Evolutionary conservation across 2,329 filamentous ascomycete species (phyloP).

Genomic region (Ascochyta lentis): DNA sequence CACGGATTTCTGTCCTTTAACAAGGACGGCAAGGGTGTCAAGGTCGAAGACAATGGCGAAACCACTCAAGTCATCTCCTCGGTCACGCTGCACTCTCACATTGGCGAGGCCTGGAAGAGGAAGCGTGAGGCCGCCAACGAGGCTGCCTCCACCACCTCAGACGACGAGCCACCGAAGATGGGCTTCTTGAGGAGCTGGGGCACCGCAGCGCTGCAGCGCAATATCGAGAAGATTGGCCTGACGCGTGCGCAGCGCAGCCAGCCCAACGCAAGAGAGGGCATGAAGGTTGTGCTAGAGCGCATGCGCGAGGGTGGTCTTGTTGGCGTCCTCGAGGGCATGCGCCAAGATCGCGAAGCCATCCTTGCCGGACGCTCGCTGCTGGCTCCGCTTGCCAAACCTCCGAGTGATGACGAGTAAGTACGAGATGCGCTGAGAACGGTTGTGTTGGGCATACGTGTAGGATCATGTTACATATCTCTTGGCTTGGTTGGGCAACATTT

Average conservation of each 20-base stretch:
- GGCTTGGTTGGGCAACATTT: constrained; percentile 27
- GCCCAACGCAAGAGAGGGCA: constrained; percentile 81
- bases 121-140: constrained; percentile 52
- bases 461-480: constrained; percentile 16
- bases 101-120: constrained; percentile 70
- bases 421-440: neutral
- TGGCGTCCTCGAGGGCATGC: constrained; percentile 74
- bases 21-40: constrained; percentile 26
- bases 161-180: constrained; percentile 57
- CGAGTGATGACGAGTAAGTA: constrained; percentile 26
- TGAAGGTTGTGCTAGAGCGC: constrained; percentile 80
- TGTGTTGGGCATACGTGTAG: neutral
- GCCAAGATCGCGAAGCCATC: constrained; percentile 61
- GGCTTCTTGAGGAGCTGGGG: constrained; percentile 70
- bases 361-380: constrained; percentile 33
- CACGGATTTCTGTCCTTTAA: constrained; percentile 43
- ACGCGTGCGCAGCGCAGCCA: constrained; percentile 79
- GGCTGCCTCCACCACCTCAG: constrained; percentile 37
- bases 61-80: constrained; percentile 74
- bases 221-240: constrained; percentile 79
- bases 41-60: constrained; percentile 44
- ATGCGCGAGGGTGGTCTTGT: constrained; percentile 71
- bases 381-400: constrained; percentile 11
- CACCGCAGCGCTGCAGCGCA: constrained; percentile 74
- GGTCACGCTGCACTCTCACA: constrained; percentile 73